Evolutionary conservation across 2,329 filamentous ascomycete species (phyloP).

Genomic region (Ustulina deusta): DNA sequence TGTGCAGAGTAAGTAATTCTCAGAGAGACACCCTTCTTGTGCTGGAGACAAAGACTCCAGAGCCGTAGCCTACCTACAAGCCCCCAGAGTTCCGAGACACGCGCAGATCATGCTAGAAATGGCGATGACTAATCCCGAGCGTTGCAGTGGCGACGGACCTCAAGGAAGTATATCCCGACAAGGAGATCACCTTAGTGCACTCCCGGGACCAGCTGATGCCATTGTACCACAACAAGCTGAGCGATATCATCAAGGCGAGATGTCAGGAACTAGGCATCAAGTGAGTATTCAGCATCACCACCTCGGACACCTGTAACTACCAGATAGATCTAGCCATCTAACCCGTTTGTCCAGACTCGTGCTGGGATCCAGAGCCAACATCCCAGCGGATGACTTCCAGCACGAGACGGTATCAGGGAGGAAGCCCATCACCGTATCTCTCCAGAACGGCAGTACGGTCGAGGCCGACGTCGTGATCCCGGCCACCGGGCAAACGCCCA

Average conservation of each 20-base stretch:
- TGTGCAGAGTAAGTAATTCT: slow-evolving; percentile 52
- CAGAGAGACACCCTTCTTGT: too few relatives aligned
- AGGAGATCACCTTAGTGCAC: slow-evolving; percentile 61
- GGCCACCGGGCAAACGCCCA: slow-evolving; percentile 63
- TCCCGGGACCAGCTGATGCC: slow-evolving; percentile 60
- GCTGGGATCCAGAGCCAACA: slow-evolving; percentile 46
- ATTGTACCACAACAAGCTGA: slow-evolving; percentile 56
- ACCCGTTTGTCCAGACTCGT: slow-evolving; percentile 36
- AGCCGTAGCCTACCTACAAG: neutral
- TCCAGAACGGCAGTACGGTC: slow-evolving; percentile 51
- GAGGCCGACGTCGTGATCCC: slow-evolving; percentile 59
- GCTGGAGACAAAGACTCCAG: neutral
- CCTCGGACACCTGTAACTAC: too few relatives aligned
- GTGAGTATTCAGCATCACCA: slow-evolving; percentile 22
- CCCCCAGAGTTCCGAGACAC: neutral
- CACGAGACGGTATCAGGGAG: slow-evolving; percentile 19
- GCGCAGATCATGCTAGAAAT: neutral
- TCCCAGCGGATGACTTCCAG: slow-evolving; percentile 47
- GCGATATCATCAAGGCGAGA: slow-evolving; percentile 52
- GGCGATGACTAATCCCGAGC: neutral
- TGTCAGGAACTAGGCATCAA: slow-evolving; percentile 56
- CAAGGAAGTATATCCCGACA: slow-evolving; percentile 60
- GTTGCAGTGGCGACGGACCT: slow-evolving; percentile 58
- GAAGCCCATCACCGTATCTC: slow-evolving; percentile 45
- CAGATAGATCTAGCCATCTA: neutral